Evolutionary conservation across 2,329 filamentous ascomycete genomes (phyloP).

Genomic region (Chaetomium olivaceum): DNA sequence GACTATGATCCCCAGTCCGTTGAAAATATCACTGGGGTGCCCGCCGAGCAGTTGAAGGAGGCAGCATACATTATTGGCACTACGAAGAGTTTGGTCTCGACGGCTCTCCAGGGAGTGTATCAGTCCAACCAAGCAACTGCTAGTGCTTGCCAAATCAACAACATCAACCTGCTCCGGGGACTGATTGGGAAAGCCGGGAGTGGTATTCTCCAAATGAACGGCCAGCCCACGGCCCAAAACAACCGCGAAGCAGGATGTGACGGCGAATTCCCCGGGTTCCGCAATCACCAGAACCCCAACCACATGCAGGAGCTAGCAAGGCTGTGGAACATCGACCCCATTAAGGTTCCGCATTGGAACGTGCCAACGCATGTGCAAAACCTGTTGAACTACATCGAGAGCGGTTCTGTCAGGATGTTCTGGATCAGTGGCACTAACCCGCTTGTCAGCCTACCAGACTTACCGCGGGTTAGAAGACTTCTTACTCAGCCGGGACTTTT

Average conservation of each 20-base stretch:
- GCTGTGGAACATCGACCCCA: constrained; percentile 41
- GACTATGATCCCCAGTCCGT: constrained; percentile 39
- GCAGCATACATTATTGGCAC: constrained; percentile 40
- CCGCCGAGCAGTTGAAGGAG: constrained; percentile 34
- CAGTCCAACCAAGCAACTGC: constrained; percentile 45
- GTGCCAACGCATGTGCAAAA: constrained; percentile 42
- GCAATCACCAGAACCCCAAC: constrained; percentile 39
- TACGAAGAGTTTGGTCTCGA: constrained; percentile 38
- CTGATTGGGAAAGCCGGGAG: constrained; percentile 40
- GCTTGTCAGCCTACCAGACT: constrained; percentile 41
- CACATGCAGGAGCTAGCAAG: constrained; percentile 42
- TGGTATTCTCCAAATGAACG: constrained; percentile 44
- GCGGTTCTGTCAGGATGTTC: constrained; percentile 41
- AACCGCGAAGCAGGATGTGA: constrained; percentile 44
- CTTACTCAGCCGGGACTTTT: constrained; percentile 40
- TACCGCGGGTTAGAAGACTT: constrained; percentile 35
- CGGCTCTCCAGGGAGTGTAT: constrained; percentile 43
- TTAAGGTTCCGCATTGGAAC: constrained; percentile 42
- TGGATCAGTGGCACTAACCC: constrained; percentile 44
- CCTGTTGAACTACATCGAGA: constrained; percentile 41
- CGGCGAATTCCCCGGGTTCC: constrained; percentile 42
- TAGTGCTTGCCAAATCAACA: constrained; percentile 44
- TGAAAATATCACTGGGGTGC: constrained; percentile 41
- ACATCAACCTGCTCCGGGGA: constrained; percentile 43
- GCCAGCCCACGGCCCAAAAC: constrained; percentile 44